Conservation (phyloP, 2,329 filamentous ascomycete species). For the Pyrenochaeta sp. region DNA sequence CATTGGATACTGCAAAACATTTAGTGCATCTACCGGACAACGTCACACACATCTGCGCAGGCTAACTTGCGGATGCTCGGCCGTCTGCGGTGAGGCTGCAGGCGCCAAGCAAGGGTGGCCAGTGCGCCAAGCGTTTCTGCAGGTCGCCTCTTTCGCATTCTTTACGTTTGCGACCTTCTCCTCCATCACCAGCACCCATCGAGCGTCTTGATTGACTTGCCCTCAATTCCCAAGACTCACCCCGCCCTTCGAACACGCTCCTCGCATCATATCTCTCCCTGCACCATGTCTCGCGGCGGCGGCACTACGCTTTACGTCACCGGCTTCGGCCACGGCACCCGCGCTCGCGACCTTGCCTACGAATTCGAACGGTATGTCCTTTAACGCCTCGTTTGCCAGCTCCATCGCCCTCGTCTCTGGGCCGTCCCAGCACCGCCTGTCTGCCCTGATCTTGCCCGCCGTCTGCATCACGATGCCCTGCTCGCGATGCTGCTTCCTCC, state of each 20-base stretch:
- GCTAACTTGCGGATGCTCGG: too few species aligned
- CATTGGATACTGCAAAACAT: too few species aligned
- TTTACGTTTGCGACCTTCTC: constrained; percentile 16
- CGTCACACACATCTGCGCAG: too few species aligned
- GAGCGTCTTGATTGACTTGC: too few species aligned
- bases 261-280: neutral
- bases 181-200: constrained; percentile 20
- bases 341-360: constrained; percentile 98
- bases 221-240: constrained; percentile 19
- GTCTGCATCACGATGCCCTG: constrained; percentile 29
- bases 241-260: constrained; percentile 11
- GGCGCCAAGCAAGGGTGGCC: neutral
- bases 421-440: constrained; percentile 33
- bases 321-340: constrained; percentile 98
- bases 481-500: constrained; percentile 12
- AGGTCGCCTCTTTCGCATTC: constrained; percentile 15
- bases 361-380: constrained; percentile 99
- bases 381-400: constrained; percentile 53
- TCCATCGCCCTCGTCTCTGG: constrained; percentile 42
- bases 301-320: constrained; percentile 97
- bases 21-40: too few species aligned
- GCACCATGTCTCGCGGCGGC: constrained; percentile 85
- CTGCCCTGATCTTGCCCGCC: constrained; percentile 8
- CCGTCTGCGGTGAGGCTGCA: neutral
- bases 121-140: constrained; percentile 7